Base-by-base conservation (phyloP, 2,329 filamentous ascomycete species). In the Laburnicola sp. region DNA sequence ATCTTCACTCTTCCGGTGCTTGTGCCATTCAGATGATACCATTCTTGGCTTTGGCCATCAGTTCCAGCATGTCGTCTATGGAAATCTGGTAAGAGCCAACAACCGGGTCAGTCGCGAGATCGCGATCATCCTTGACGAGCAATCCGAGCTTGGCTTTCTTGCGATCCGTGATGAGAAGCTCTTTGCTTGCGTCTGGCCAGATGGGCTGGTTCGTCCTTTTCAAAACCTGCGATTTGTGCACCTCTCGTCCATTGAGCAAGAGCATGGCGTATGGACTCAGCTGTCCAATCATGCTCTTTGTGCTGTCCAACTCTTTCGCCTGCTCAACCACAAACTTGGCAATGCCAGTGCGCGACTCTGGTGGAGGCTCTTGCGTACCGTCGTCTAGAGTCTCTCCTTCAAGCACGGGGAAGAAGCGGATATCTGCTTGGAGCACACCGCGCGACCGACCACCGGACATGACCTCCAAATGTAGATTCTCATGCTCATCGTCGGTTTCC, bases 181-280 rank as follows among this genome's bases (percentile, higher is more conserved):
- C 94, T 75, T 96, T 96, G 61, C 86, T 88, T 5, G 89, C 89
- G 68, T 97, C 88, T 47, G 93, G 87, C 87, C 92, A 99, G 64
- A 99, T 92, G 6, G 94, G 94, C 64, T 96, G 94, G 76, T 99
- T 99, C 53, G 91, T 97, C 54, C 93, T 87, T 82, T 97, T 99
- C 64, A 97, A 82, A 74, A 92, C 95, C 75, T 91, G 90, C 46
- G 92, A 96, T 50, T 85, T 82, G 64, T 96, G 91, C 3, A 97
- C 82, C 69, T 95, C 88, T 74, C 94, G 96, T 57, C 91, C 89
- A 65, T 99, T 99, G 62, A 99, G 83, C 38, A 97, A 81, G 44
- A 99, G 81, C 28, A 86, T 81, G 7, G 90, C 92, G 62, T 97
- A 99, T 1, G 94, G 94, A 73, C 91, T 97, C 40, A 99, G 86